phyloP scores from a whole-genome alignment of 2,329 filamentous ascomycete species.

The Hymenoscyphus occultus region DNA sequence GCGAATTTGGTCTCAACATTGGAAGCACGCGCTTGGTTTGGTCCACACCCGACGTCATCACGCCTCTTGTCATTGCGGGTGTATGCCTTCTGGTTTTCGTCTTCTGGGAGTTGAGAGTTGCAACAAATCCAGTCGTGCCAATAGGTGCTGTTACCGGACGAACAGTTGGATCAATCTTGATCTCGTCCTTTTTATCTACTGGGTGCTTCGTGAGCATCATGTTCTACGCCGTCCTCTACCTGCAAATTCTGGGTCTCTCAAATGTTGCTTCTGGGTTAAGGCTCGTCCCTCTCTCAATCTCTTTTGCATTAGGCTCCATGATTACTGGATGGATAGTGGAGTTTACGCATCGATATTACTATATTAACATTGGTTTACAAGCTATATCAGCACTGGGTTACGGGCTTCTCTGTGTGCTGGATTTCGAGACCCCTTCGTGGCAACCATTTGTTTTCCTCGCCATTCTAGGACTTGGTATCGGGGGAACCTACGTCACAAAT shows the following conservation, averaged over 20 bases:
- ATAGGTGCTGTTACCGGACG: slow-evolving; percentile 61
- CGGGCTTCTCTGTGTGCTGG: slow-evolving; percentile 50
- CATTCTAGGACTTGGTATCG: slow-evolving; percentile 49
- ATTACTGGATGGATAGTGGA: slow-evolving; percentile 64
- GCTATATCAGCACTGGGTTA: slow-evolving; percentile 44
- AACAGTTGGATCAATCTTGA: slow-evolving; percentile 62
- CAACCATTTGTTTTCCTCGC: slow-evolving; percentile 52
- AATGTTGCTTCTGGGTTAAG: slow-evolving; percentile 61
- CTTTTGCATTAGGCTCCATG: slow-evolving; percentile 54
- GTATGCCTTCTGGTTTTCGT: slow-evolving; percentile 41
- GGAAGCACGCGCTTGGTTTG: no score
- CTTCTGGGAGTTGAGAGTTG: not conserved
- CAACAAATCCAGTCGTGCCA: slow-evolving; percentile 48
- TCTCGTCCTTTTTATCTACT: slow-evolving; percentile 65
- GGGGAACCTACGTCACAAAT: slow-evolving; percentile 64
- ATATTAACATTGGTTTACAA: slow-evolving; percentile 54
- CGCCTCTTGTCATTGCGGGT: slow-evolving; percentile 13
- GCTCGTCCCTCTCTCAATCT: slow-evolving; percentile 65
- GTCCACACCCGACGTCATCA: no score
- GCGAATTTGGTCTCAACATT: no score
- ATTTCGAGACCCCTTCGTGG: slow-evolving; percentile 53
- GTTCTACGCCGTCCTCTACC: slow-evolving; percentile 74
- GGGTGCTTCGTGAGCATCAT: slow-evolving; percentile 51
- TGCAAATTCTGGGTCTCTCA: slow-evolving; percentile 62
- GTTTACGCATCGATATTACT: slow-evolving; percentile 67